Conservation (phyloP, 1,284 basidiomycete species). For the Papiliotrema terrestris region DNA sequence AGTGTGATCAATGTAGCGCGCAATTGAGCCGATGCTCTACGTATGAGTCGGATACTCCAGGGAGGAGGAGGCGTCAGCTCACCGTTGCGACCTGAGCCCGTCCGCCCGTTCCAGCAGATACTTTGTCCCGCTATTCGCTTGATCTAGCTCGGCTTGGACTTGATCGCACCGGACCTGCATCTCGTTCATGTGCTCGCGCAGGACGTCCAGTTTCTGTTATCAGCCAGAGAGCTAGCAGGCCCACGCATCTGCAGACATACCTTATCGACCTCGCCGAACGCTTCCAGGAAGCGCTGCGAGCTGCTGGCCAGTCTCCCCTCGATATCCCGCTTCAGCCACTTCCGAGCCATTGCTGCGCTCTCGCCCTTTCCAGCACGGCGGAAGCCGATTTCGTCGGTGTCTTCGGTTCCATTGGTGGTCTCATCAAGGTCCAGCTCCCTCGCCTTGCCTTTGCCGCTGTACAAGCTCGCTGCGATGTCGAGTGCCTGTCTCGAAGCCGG, state of each 20-base stretch:
- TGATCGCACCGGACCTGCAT: slow-evolving; percentile 81
- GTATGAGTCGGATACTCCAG: neutral
- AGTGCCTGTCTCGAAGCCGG: slow-evolving; percentile 73
- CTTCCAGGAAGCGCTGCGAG: slow-evolving; percentile 72
- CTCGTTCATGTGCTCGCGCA: slow-evolving; percentile 68
- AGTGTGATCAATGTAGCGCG: slow-evolving; percentile 68
- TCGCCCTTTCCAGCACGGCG: slow-evolving; percentile 37
- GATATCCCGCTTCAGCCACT: slow-evolving; percentile 75
- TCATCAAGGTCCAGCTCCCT: slow-evolving; percentile 32
- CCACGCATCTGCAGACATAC: slow-evolving; percentile 52
- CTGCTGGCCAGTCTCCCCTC: slow-evolving; percentile 75
- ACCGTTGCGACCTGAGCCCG: slow-evolving; percentile 76
- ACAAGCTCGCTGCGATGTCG: slow-evolving; percentile 74
- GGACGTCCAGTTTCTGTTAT: slow-evolving; percentile 67
- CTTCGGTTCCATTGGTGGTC: slow-evolving; percentile 11
- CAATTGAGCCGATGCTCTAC: slow-evolving; percentile 55
- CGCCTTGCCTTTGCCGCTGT: slow-evolving; percentile 51
- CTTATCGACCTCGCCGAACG: slow-evolving; percentile 80
- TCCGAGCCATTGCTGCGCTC: slow-evolving; percentile 61
- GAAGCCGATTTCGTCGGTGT: neutral
- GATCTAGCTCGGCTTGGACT: slow-evolving; percentile 69
- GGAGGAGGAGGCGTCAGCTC: slow-evolving; percentile 15
- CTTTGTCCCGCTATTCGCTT: slow-evolving; percentile 74
- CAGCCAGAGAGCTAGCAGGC: neutral
- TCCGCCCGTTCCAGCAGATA: slow-evolving; percentile 83